Evolutionary conservation across 495 filamentous ascomycete species (phyloP), one percentile per base, ranked within the genome.

Genomic region (Hypoxylon fuscum): DNA sequence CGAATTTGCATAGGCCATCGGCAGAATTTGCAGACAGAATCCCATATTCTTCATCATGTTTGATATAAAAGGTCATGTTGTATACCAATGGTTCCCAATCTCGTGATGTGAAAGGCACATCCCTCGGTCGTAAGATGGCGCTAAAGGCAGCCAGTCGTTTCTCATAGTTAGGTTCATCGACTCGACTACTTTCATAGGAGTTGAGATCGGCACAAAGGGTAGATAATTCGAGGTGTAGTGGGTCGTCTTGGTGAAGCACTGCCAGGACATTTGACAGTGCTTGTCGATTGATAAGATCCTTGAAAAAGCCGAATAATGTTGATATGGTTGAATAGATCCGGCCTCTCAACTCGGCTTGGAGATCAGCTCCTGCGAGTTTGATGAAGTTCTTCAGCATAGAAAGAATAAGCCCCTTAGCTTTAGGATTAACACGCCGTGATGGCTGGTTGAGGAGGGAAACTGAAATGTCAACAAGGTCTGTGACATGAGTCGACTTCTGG

Each of bases 51-150:
- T 97, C 92, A 37, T 88, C 87, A 66, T 96, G 88, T 66, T 85
- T 89, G 64, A 96, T 87, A 68, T 88, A 94, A 75, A 86, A 97
- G 1, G 97, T 80, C 82, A 96, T 87, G 68, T 98, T 98, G 75
- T 88, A 89, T 1, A 98, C 71, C 25, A 98, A 77, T n/a, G 96
- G 93, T 55, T 85, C 82, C 96, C 95, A 99, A 67, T 96, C 89
- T 57, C 84, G 85, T n/a, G 87, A 71, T 2, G 81, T 88, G 31
- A 93, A 85, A 0, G 73, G 76, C 1, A 57, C 62, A 31, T 79
- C 75, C 45, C 76, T 68, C 2, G 78, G 72, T 22, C 86, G 84
- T 38, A 87, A 91, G 65, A 98, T 87, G 3, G 75, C 70, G 50
- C 82, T 87, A 75, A 96, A 97, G 18, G 91, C 96, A 38, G 81